phyloP scores from a whole-genome alignment of 1,284 basidiomycete genomes.

The Ganoderma sp. region DNA sequence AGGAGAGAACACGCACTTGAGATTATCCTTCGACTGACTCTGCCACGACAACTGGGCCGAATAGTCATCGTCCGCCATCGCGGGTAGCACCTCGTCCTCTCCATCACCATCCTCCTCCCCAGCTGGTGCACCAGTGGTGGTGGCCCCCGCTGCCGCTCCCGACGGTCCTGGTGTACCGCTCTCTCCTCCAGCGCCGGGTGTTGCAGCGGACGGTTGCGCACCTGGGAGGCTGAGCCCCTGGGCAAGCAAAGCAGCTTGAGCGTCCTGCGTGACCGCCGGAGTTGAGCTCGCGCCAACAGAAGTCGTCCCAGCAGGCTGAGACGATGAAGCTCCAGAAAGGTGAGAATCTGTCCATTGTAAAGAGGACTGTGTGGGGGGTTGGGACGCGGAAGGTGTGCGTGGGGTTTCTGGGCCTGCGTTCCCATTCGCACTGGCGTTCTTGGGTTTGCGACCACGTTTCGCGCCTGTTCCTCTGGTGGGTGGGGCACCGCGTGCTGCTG shows the following conservation, averaged over 20 bases:
- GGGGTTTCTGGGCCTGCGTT: conserved; percentile 31
- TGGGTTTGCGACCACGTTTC: conserved; percentile 66
- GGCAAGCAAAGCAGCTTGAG: conserved; percentile 26
- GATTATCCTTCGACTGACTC: conserved; percentile 82
- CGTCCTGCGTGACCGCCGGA: conserved; percentile 21
- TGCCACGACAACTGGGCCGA: conserved; percentile 80
- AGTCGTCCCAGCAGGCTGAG: conserved; percentile 25
- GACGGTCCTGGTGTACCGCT: conserved; percentile 32
- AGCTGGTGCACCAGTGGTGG: conserved; percentile 28
- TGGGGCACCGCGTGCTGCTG: conserved; percentile 36
- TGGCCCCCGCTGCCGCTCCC: conserved; percentile 26
- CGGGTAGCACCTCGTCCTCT: conserved; percentile 76
- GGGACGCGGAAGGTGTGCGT: conserved; percentile 27
- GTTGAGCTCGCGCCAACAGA: conserved; percentile 20
- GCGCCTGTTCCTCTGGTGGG: conserved; percentile 51
- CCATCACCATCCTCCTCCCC: conserved; percentile 61
- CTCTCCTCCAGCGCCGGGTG: conserved; percentile 27
- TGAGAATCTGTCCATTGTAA: conserved; percentile 35
- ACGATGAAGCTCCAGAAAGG: conserved; percentile 9
- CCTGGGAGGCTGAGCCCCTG: conserved; percentile 38
- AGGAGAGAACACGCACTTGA: conserved; percentile 59
- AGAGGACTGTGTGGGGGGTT: conserved; percentile 18
- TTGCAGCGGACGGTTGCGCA: conserved; percentile 21
- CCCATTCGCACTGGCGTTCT: conserved; percentile 43
- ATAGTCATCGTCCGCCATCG: conserved; percentile 86